Conservation (phyloP, 257 asterid genomes). For the Catharanthus roseus region DNA sequence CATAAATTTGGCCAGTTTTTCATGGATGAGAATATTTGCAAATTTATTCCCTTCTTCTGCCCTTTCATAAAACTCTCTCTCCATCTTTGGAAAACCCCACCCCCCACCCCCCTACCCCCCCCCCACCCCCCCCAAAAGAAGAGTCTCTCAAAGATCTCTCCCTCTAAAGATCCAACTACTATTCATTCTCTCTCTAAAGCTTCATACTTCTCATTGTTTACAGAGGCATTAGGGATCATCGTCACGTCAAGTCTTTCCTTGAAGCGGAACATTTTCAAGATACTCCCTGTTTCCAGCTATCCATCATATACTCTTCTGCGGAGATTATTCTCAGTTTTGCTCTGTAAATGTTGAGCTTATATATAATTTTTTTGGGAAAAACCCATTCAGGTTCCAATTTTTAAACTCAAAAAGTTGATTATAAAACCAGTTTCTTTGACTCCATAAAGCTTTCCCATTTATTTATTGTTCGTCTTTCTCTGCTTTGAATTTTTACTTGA, state of each 20-base stretch:
- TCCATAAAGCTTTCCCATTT: slow-evolving; percentile 11
- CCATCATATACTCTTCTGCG: slow-evolving; percentile 18
- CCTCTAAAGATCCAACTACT: slow-evolving; percentile 19
- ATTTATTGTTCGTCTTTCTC: slow-evolving; percentile 5
- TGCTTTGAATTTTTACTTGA: slow-evolving; percentile 23
- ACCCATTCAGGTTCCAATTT: slow-evolving; percentile 28
- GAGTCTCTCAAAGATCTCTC: slow-evolving; percentile 20
- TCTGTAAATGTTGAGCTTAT: not conserved
- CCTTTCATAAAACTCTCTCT: not conserved
- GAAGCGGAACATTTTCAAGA: slow-evolving; percentile 13
- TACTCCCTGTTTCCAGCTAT: slow-evolving; percentile 30
- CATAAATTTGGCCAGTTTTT: slow-evolving; percentile 7
- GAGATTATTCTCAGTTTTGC: slow-evolving; percentile 2
- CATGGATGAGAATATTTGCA: slow-evolving; percentile 16
- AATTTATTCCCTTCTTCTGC: not conserved
- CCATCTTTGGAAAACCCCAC: too few species aligned
- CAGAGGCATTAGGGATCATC: slow-evolving; percentile 28
- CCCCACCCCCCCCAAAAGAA: too few species aligned
- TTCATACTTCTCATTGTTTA: slow-evolving; percentile 18
- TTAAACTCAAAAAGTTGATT: slow-evolving; percentile 12
- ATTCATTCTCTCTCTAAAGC: not conserved
- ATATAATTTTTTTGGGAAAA: slow-evolving; percentile 13
- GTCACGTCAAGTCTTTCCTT: slow-evolving; percentile 17
- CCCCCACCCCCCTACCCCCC: too few species aligned
- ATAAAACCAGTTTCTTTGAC: slow-evolving; percentile 13